Evolutionary conservation across 352 stramenopile species (phyloP).

Genomic region (Pythium dissimile): DNA sequence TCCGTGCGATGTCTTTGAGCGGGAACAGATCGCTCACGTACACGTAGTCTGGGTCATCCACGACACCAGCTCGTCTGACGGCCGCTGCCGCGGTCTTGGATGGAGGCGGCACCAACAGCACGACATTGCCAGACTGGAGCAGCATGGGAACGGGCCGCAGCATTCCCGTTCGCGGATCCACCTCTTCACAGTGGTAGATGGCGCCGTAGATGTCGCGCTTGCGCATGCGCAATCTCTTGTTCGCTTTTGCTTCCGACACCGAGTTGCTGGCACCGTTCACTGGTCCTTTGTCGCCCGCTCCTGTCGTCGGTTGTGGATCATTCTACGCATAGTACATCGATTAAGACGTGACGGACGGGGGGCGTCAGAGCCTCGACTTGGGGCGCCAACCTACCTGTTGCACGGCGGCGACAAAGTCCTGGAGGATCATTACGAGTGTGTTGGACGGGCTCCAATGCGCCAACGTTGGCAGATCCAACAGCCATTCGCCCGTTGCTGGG

Average conservation of each 20-base stretch:
- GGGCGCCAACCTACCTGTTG: conserved; percentile 32
- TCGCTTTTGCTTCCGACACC: too few relatives aligned
- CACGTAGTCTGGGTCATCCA: conserved; percentile 39
- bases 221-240: conserved; percentile 53
- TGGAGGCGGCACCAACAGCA: conserved; percentile 32
- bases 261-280: too few relatives aligned
- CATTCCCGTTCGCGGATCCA: conserved; percentile 51
- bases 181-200: conserved; percentile 69
- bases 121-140: conserved; percentile 64
- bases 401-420: conserved; percentile 61
- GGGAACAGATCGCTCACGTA: conserved; percentile 64
- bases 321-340: conserved; percentile 1
- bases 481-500: conserved; percentile 19
- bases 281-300: background rate
- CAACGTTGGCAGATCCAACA: conserved; percentile 52
- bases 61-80: background rate
- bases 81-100: conserved; percentile 3
- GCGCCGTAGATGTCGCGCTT: conserved; percentile 63
- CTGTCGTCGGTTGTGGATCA: conserved; percentile 10
- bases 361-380: background rate
- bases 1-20: conserved; percentile 63
- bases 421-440: conserved; percentile 64
- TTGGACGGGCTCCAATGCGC: conserved; percentile 73
- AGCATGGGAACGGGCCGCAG: conserved; percentile 63
- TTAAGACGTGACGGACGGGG: background rate